Evolutionary conservation across 2,329 filamentous ascomycete species (phyloP), one percentile per base, ranked within the genome.

Genomic region (Aspergillus sp.): DNA sequence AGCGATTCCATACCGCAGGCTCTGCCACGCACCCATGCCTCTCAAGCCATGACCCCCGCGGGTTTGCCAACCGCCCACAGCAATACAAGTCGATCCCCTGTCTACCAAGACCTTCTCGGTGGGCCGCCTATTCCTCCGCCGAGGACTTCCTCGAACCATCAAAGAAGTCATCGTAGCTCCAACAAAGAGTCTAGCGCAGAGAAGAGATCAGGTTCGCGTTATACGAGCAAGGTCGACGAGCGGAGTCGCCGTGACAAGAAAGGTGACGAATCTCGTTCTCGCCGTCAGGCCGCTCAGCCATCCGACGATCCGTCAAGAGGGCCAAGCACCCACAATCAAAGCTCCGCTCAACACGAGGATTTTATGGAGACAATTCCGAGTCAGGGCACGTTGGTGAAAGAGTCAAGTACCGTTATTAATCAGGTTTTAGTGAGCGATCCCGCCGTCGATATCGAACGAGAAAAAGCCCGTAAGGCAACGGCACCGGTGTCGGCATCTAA

Each of bases 341-440:
- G 57, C 48, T 66, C 71, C 48, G 68, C 63, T 38, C 68, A 68
- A 55, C 68, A 68, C 42, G 72, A 72, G 47, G 70, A 75, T 38
- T 74, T 81, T 47, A 80, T 83, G 57, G 83, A 82, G 39, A 76
- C 81, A 62, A 77, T 84, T 38, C 83, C 82, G 17, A 83, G 81
- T 39, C 81, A 84, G 36, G 83, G 81, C 39, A 82, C 81, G 42
- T 81, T 89, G 12, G 85, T 87, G 13, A 86, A 89, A 57, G 90
- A 96, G 72, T 86, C 89, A 55, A 93, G 89, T 74, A 86, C 92
- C 56, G 86, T 91, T 32, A 83, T 96, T 62, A 90, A 89, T 71
- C 85, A 89, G 60, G 85, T 93, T 61, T 80, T 93, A 61, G 84
- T 92, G 24, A 89, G 89, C 49, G 89, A 91, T 64, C 89, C 90